Evolutionary conservation across 176 grass and related monocot genomes (phyloP), one percentile per base, ranked within the genome.

Genomic region (Alloteropsis semialata): DNA sequence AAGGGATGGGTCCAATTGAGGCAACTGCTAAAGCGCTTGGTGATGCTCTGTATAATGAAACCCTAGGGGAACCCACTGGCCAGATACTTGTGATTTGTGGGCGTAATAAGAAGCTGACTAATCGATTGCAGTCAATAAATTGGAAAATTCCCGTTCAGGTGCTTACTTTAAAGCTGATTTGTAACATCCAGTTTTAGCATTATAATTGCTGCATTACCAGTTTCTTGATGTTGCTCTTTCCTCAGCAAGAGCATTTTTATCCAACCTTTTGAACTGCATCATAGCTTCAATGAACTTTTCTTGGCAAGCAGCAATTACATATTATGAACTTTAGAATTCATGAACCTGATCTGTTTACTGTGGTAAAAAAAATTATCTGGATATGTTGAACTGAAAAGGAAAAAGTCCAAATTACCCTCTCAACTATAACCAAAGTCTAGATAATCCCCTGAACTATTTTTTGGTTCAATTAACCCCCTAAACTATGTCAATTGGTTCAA

Each of bases 1-100:
- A 99, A 93, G 96, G 96, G 34, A 99, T 99, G 96, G 96, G 96
- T 50, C 96, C 96, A 79, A 99, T 99, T 85, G 96, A 99, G 83
- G 93, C 91, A 53, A 96, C 96, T 39, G 96, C 96, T 83, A 90
- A 76, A 69, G 91, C 91, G 17, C 96, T 99, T 56, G 74, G 77
- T 77, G 85, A 96, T 85, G 49, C 70, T 85, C 56, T 99, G 58
- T 99, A 86, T 77, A 85, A 93, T 28, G 89, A 99, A 88, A 87
- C 25, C 84, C 85, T 91, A 58, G 91, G 76, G 62, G 84, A 79
- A 56, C 89, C 96, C 21, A 65, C 73, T 62, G 96, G 96, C 56
- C 96, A 98, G 88, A 87, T 98, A 75, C 96, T 99, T 86, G 80
- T 96, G 34, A 99, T 99, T 53, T 99, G 93, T 42, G 96, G 96